Evolutionary conservation across 2,329 filamentous ascomycete species (phyloP), one percentile per base, ranked within the genome.

Genomic region (Capronia epimyces): DNA sequence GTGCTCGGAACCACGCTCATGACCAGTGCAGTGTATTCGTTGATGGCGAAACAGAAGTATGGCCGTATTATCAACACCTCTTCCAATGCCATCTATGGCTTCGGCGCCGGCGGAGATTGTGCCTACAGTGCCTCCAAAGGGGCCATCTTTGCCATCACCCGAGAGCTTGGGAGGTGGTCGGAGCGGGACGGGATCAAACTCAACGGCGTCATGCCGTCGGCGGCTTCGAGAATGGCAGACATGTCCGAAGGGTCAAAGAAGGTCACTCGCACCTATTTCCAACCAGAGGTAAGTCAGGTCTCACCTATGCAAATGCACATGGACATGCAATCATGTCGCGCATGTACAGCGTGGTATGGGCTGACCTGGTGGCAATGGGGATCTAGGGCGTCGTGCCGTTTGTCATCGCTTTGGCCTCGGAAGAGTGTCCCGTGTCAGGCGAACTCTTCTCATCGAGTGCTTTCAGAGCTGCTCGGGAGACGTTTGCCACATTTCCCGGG

Each of bases 121-220:
- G 90, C 90, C 31, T 96, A 96, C 72, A 95, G 90, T 1, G 88
- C 90, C 12, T 89, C 85, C 72, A 96, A 96, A 76, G 90, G 89
- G 50, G 90, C 90, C 3, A 89, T 95, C 1, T 74, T 95, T 25
- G 90, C 90, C 3, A 75, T 96, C 73, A 95, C 90, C 34, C 80
- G 90, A 56, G 90, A 96, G 69, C 73, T 96, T 57, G 87, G 50
- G 10, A 18, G 50, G 12, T 53, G 50, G 50, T 45, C 50, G 3
- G 39, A 22, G 34, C 15, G 41, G 22, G 50, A 53, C 13, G 50
- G 50, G 3, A 49, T 53, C 46, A 53, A 53, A 21, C 49, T 53
- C 50, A 49, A 53, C 27, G 31, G 31, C 31, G 34, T 50, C 20
- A 49, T 53, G 50, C 50, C 50, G 1, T 53, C 50, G 5, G 50